Evolutionary conservation across 1,139 yeast species (phyloP).

Genomic region (Geotrichum phurueaensis): DNA sequence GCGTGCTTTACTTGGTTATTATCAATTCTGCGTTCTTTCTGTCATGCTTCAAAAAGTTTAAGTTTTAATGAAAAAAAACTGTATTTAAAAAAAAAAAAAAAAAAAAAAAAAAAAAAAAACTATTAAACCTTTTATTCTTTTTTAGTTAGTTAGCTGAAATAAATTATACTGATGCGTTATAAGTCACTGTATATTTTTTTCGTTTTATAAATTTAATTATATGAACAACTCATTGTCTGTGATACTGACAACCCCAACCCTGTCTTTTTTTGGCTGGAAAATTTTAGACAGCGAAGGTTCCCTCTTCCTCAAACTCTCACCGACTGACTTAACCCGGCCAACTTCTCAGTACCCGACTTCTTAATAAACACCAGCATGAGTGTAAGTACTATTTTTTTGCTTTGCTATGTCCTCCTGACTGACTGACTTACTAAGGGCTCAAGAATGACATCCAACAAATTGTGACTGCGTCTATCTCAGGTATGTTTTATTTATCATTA

Average conservation of each 20-base stretch:
- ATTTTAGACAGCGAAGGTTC: not conserved
- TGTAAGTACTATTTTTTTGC: not conserved
- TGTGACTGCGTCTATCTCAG: not conserved
- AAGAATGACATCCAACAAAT: constrained; percentile 6
- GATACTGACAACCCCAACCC: not conserved
- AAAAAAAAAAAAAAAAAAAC: too few species aligned
- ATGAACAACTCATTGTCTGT: too few species aligned
- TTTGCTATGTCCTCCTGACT: not conserved
- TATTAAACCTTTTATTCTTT: too few species aligned
- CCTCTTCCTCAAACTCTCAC: not conserved
- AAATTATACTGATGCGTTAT: too few species aligned
- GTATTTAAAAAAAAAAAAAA: too few species aligned
- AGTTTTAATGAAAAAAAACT: too few species aligned
- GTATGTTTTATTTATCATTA: not conserved
- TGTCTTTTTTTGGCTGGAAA: not conserved
- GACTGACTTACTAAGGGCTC: not conserved
- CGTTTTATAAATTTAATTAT: too few species aligned
- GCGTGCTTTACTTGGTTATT: too few species aligned
- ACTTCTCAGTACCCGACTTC: not conserved
- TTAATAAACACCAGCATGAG: not conserved
- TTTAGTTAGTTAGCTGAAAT: too few species aligned
- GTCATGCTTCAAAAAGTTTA: too few species aligned
- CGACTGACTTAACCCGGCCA: not conserved
- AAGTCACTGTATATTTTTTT: too few species aligned
- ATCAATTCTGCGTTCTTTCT: too few species aligned